These are phyloP conservation scores for Penicillium malachiteum DNA, from an alignment of 495 filamentous ascomycete species.

Conservation along the genomic window DNA sequence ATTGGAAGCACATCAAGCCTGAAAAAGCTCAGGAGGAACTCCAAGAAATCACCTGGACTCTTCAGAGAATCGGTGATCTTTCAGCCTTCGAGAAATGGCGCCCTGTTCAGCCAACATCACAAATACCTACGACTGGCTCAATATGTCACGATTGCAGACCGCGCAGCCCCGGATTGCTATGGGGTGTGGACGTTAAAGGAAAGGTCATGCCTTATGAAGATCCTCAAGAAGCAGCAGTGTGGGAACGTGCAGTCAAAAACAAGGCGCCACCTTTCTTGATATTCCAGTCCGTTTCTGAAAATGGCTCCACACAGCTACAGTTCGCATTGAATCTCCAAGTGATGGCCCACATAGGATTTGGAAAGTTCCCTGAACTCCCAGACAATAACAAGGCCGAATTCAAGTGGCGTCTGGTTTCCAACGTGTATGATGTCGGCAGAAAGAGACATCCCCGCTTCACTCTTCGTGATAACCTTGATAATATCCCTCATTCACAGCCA, in stretches of 20 bases:
- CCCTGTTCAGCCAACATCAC: too few species aligned
- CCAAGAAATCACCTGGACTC: constrained; percentile 30
- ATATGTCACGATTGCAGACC: constrained; percentile 45
- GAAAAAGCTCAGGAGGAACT: constrained; percentile 21
- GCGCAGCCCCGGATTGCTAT: constrained; percentile 35
- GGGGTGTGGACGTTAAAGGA: constrained; percentile 28
- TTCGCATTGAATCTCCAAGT: constrained; percentile 56
- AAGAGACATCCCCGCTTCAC: constrained; percentile 34
- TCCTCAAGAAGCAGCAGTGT: constrained; percentile 40
- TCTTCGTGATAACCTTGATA: constrained; percentile 45
- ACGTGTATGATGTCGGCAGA: constrained; percentile 37
- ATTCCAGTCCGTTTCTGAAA: constrained; percentile 33
- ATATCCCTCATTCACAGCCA: constrained; percentile 34
- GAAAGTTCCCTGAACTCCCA: constrained; percentile 28
- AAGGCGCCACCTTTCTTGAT: constrained; percentile 48
- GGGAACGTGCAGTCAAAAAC: constrained; percentile 49
- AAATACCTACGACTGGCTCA: too few species aligned
- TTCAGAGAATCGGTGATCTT: constrained; percentile 24
- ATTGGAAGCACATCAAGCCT: constrained; percentile 21
- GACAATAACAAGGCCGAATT: constrained; percentile 20
- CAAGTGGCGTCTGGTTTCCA: constrained; percentile 53
- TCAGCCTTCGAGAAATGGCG: constrained; percentile 27
- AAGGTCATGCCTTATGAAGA: constrained; percentile 45
- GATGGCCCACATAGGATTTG: constrained; percentile 55
- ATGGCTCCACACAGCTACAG: constrained; percentile 30